Evolutionary conservation across 805 yeast genomes (phyloP).

Genomic region (Ogataea ramenticola): DNA sequence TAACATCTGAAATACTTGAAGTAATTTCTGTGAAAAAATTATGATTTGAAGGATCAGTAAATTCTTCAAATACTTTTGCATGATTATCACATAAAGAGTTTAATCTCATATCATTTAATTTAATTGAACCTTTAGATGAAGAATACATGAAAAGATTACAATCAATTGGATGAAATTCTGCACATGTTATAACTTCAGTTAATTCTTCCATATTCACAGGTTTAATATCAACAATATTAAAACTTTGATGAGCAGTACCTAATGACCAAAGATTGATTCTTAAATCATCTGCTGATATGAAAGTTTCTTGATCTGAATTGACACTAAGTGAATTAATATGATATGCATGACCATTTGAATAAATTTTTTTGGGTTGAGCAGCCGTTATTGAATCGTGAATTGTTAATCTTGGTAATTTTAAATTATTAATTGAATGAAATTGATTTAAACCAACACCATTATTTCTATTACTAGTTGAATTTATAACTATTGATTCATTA

Average conservation of each 20-base stretch:
- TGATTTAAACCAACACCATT: background rate
- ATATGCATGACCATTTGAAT: constrained; percentile 95
- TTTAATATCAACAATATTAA: constrained; percentile 95
- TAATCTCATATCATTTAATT: constrained; percentile 93
- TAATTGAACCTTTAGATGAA: constrained; percentile 90
- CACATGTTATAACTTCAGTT: constrained; percentile 94
- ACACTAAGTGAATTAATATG: constrained; percentile 94
- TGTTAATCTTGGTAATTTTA: constrained; percentile 83
- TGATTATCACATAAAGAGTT: constrained; percentile 91
- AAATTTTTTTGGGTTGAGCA: constrained; percentile 87
- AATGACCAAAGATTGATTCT: constrained; percentile 94
- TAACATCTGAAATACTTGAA: constrained; percentile 86
- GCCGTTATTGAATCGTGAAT: constrained; percentile 92
- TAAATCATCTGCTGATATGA: constrained; percentile 85
- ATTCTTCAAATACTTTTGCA: constrained; percentile 84
- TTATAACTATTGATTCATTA: constrained; percentile 30
- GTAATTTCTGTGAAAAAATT: constrained; percentile 97
- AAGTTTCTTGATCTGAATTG: constrained; percentile 95
- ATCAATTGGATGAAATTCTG: constrained; percentile 89
- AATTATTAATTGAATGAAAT: constrained; percentile 27
- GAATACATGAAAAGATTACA: constrained; percentile 95
- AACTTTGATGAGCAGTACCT: constrained; percentile 88
- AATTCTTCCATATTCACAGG: constrained; percentile 98
- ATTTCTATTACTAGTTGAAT: background rate
- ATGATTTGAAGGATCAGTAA: constrained; percentile 85